Base-by-base conservation (phyloP, 2,329 filamentous ascomycete species). In the Ascomycota sp. region DNA sequence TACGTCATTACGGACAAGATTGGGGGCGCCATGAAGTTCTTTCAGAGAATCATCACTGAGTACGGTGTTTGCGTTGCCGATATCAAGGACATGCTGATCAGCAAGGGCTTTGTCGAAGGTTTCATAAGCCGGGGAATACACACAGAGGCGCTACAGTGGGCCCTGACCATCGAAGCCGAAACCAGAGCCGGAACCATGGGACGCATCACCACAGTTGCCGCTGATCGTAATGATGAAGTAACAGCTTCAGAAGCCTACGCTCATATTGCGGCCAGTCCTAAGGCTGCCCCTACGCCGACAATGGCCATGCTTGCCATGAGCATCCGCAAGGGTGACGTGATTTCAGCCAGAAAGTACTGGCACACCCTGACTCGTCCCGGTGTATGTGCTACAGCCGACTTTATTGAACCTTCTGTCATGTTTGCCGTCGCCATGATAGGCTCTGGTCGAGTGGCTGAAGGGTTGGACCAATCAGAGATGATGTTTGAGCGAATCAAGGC, bases 361-460 rank as follows among this genome's bases (percentile, higher is more conserved):
- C 66, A 71, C 35, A 62, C 79, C 36, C 61, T 93, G 35, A 71
- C 66, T 40, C 66, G 61, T 29, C 64, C 72, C 2, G 65, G 72
- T 37, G 62, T 70, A 46, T 59, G 64, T 34, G 64, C 71, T 27
- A 66, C 67, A 9, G 51, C 64, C 35, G 61, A 72, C 26, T 76
- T 91, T 52, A 77, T 92, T 40, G 83, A 92, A 57, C 79, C 83
- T 21, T 77, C 82, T 9, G 71, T 80, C 37, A 92, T 93, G 82
- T 92, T 86, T 47, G 72, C 79, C 10, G 72, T 92, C 37, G 81
- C 83, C 32, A 63, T 95, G 52, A 77, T 95, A 48, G 78, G 80
- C 35, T 81, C 79, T 40, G 82, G 83, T 30, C 75, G 83, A 46
- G 68, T 84, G 33, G 72, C 76, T n/a, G 80, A 86, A 47, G 89